Evolutionary conservation across 2,329 filamentous ascomycete species (phyloP).

Genomic region (Aspergillus costaricaensis): DNA sequence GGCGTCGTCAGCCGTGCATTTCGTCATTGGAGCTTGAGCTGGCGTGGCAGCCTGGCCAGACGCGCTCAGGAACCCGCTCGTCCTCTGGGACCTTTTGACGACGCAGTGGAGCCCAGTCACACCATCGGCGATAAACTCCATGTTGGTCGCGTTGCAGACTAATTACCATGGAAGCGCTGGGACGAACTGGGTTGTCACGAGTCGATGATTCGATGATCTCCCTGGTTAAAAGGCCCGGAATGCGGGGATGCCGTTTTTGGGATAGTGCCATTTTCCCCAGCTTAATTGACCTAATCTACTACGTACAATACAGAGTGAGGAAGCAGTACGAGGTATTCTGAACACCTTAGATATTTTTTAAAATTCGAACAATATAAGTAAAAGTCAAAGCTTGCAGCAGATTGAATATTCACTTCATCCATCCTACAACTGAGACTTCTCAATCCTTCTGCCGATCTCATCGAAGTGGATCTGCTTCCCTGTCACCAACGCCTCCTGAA

Average conservation of each 20-base stretch:
- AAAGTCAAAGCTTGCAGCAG: no score
- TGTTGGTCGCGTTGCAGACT: background rate
- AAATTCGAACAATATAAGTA: no score
- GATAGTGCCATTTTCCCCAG: background rate
- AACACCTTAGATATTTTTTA: no score
- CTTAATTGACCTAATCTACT: background rate
- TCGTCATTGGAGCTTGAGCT: background rate
- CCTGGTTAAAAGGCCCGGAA: background rate
- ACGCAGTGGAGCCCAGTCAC: background rate
- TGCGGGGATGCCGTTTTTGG: background rate
- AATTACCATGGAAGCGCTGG: background rate
- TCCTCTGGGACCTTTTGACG: background rate
- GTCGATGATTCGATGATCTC: background rate
- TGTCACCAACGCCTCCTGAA: conserved; percentile 58
- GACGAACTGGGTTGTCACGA: background rate
- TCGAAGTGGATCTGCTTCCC: conserved; percentile 61
- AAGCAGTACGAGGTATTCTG: no score
- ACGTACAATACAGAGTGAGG: no score
- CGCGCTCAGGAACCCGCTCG: conserved; percentile 1
- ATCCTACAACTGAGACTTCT: conserved; percentile 31
- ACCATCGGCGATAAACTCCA: background rate
- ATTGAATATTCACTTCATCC: background rate
- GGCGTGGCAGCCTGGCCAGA: background rate
- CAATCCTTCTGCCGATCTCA: conserved; percentile 53
- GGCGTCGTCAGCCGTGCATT: conserved; percentile 1